These are phyloP conservation scores for Thelephora ganbajun DNA, from an alignment of 768 basidiomycete species.

Conservation along the genomic window DNA sequence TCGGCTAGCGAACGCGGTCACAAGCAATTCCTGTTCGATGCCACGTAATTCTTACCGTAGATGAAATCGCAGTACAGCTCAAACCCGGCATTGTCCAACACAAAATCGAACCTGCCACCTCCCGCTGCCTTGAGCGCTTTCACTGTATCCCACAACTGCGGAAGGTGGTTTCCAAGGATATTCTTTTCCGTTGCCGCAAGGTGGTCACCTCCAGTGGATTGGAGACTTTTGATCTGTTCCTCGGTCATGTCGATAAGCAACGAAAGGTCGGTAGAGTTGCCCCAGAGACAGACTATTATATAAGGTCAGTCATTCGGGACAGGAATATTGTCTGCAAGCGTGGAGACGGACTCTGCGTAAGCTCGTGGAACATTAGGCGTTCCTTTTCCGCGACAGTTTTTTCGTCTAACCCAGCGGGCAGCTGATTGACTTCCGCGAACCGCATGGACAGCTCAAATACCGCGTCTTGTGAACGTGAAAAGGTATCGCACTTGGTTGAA, in stretches of 20 bases:
- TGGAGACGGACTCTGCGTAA: slow-evolving; percentile 62
- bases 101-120: slow-evolving; percentile 50
- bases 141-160: slow-evolving; percentile 59
- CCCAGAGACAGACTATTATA: slow-evolving; percentile 81
- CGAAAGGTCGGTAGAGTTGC: slow-evolving; percentile 91
- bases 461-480: slow-evolving; percentile 81
- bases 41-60: slow-evolving; percentile 39
- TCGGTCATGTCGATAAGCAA: slow-evolving; percentile 96
- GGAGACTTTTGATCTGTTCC: slow-evolving; percentile 92
- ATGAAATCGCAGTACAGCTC: slow-evolving; percentile 83
- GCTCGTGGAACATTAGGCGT: slow-evolving; percentile 78
- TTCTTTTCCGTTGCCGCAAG: slow-evolving; percentile 94
- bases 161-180: slow-evolving; percentile 78
- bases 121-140: slow-evolving; percentile 55
- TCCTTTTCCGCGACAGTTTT: slow-evolving; percentile 56
- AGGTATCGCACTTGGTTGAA: slow-evolving; percentile 68
- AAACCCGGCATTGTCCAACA: slow-evolving; percentile 39
- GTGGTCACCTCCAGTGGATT: slow-evolving; percentile 91
- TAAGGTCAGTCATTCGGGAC: not conserved
- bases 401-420: slow-evolving; percentile 35
- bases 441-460: slow-evolving; percentile 91
- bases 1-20: slow-evolving; percentile 41
- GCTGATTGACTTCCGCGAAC: slow-evolving; percentile 74
- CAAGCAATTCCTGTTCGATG: not conserved
- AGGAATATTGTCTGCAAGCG: not conserved